Base-by-base conservation (phyloP, 2,329 filamentous ascomycete species). In the Botrytis deweyae region DNA sequence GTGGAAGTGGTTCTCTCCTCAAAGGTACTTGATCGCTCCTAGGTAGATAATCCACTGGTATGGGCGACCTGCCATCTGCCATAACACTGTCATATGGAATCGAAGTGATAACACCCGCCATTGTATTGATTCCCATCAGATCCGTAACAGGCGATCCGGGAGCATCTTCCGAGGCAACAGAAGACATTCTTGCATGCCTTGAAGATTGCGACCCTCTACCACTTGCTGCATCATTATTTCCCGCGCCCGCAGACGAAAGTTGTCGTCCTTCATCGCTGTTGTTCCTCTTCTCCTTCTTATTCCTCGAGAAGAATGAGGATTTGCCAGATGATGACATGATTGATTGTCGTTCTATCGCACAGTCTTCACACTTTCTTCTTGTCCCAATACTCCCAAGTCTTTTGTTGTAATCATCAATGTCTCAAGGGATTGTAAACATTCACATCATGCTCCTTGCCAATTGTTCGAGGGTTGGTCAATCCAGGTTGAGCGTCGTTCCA, bases 261-360 rank as follows among this genome's bases (percentile, higher is more conserved):
- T 87, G 86, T 77, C 86, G 86, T 78, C 86, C 85, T 80, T 91
- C 89, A 78, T 88, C 86, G 82, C 89, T 88, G 76, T 84, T 82
- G 79, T 87, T 86, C 81, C 90, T 88, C 82, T 90, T 90, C 80
- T 89, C 88, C 83, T 97, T 92, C 85, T 95, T 92, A 85, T 91
- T 92, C 81, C 94, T 90, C 80, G 93, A 94, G 85, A 98, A 98
- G 86, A 98, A 94, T 76, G 92, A 93, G 82, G 69, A 72, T n/a
- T 66, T 72, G 36, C 61, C 70, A 25, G 61, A 20, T 58, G 70
- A 49, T 38, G 70, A 72, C 70, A 72, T 72, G 70, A 42, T 67
- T 75, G 69, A 75, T 74, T 75, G 70, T 64, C 58, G 46, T 66
- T 76, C 61, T 75, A 18, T 71, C 73, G 73, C 70, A 64, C 49